Evolutionary conservation across 257 asterid genomes (phyloP), one percentile per base, ranked within the genome.

Genomic region (Capsicum pubescens): DNA sequence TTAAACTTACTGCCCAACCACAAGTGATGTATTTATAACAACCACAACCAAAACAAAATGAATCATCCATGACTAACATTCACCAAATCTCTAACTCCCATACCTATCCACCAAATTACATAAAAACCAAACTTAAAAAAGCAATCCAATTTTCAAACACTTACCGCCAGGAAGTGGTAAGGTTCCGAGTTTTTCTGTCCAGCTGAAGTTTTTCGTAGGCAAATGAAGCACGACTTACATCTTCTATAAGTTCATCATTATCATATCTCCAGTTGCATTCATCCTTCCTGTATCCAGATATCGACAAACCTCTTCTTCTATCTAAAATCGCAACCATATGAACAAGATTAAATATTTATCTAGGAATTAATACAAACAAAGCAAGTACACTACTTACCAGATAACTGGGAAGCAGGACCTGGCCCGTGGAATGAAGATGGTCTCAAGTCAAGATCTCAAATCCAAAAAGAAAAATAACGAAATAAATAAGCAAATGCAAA

Each of bases 131-230:
- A 35, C 7, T 21, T 16, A 74, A 83, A 60, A 26, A 14, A 16
- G n/a, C 59, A 36, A 17, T 46, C 79, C 26, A 87, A 46, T 16
- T 67, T 50, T 82, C 44, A 66, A 85, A 83, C 89, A 90, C 92
- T 61, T 86, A 95, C 99, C 98, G 89, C 99, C 98, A 97, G 50
- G 97, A 95, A 64, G 94, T 88, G 83, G 95, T 90, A 78, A 95
- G 87, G 16, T 92, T 95, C 71, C 98, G 93, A 83, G 99, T 93
- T 91, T 95, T 97, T 89, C 97, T 91, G 80, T 97, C 99, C 89
- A 97, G 85, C 87, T 97, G 99, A 89, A 97, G 93, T 91, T 94
- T 97, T 89, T 97, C 99, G 89, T 95, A 85, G 35, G 99, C 98
- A 87, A 97, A 86, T 54, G 99, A 93, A 55, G 98, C 93, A 70